Evolutionary conservation across 2,329 filamentous ascomycete genomes (phyloP).

Genomic region (Fusarium chuoi): DNA sequence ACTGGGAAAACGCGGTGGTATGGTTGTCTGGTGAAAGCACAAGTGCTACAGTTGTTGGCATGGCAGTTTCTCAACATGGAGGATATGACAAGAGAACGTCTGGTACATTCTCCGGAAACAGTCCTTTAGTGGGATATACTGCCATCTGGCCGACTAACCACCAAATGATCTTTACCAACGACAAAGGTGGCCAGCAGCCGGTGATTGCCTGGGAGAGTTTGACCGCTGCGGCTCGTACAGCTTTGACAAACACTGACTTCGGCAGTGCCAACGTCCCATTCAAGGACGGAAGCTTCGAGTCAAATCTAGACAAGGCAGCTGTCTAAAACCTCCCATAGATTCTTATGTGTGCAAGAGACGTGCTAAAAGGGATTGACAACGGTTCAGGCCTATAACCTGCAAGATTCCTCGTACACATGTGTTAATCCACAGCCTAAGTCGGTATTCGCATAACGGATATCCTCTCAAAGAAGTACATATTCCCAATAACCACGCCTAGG

Average conservation of each 20-base stretch:
- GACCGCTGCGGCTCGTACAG: slow-evolving; percentile 49
- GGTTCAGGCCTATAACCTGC: not conserved
- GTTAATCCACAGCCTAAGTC: not conserved
- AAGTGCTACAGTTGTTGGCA: slow-evolving; percentile 45
- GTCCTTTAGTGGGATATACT: slow-evolving; percentile 49
- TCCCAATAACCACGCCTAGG: not conserved
- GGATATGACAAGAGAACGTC: slow-evolving; percentile 44
- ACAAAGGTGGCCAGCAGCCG: slow-evolving; percentile 53
- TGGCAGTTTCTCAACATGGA: slow-evolving; percentile 53
- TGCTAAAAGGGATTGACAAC: not conserved
- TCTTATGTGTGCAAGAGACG: not conserved
- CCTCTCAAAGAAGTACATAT: not conserved
- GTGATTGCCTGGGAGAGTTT: slow-evolving; percentile 58
- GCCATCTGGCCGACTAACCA: slow-evolving; percentile 50
- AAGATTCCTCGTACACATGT: not conserved
- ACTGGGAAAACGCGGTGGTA: slow-evolving; percentile 44
- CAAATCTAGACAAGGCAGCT: slow-evolving; percentile 34
- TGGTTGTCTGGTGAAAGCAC: slow-evolving; percentile 43
- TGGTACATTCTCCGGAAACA: slow-evolving; percentile 42
- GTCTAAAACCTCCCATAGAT: not conserved
- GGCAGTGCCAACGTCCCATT: slow-evolving; percentile 57
- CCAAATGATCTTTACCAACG: slow-evolving; percentile 49
- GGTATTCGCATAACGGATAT: not conserved
- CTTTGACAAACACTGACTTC: slow-evolving; percentile 54
- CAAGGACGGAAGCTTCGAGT: slow-evolving; percentile 46